Evolutionary conservation across 2,329 filamentous ascomycete species (phyloP).

Genomic region (Dactylellina cionopaga): DNA sequence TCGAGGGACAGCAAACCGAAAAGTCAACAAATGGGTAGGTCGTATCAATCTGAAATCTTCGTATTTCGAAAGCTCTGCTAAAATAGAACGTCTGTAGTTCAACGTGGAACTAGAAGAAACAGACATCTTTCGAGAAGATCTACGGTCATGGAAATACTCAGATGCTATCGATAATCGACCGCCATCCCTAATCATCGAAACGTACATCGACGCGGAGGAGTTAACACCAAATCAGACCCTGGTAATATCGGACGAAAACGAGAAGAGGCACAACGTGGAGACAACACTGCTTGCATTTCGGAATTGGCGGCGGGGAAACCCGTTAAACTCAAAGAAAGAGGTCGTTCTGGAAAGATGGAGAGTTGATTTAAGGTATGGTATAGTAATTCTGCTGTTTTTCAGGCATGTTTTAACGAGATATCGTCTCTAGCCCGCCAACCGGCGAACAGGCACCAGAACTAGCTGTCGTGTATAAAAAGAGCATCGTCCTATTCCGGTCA

Average conservation of each 20-base stretch:
- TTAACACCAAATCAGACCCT: conserved; percentile 86
- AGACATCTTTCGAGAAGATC: conserved; percentile 82
- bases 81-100: conserved; percentile 70
- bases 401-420: background rate
- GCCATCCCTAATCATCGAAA: conserved; percentile 86
- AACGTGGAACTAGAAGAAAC: conserved; percentile 94
- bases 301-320: conserved; percentile 55
- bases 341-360: conserved; percentile 92
- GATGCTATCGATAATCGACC: conserved; percentile 81
- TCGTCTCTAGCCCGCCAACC: conserved; percentile 17
- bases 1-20: conserved; percentile 44
- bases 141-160: conserved; percentile 82
- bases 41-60: background rate
- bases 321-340: conserved; percentile 68
- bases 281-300: conserved; percentile 78
- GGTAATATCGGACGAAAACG: conserved; percentile 85
- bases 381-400: background rate
- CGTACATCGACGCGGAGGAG: conserved; percentile 81
- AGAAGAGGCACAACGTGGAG: conserved; percentile 90
- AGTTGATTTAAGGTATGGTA: conserved; percentile 77
- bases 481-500: conserved; percentile 91
- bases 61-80: background rate
- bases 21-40: conserved; percentile 53
- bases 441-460: conserved; percentile 65
- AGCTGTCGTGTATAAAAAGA: conserved; percentile 95